phyloP scores from a whole-genome alignment of 1,284 basidiomycete genomes.

The Malassezia obtusa region DNA sequence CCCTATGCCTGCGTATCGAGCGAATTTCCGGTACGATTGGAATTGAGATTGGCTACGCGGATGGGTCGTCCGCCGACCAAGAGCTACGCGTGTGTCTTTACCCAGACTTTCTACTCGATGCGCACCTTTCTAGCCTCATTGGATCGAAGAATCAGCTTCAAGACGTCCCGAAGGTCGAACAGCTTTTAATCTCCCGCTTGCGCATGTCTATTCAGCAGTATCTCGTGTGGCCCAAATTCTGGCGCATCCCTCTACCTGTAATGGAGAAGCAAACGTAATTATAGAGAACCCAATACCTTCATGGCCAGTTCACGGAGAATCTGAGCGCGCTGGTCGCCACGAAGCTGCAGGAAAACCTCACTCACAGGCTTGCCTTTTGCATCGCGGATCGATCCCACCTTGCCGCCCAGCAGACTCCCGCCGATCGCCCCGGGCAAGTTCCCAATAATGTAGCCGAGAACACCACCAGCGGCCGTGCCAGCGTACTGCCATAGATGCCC shows the following conservation, averaged over 20 bases:
- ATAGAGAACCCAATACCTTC: constrained; percentile 59
- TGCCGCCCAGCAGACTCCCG: constrained; percentile 38
- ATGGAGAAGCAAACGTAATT: neutral
- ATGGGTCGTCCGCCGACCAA: constrained; percentile 20
- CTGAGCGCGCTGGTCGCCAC: constrained; percentile 69
- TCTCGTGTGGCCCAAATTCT: constrained; percentile 52
- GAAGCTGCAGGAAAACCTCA: constrained; percentile 72
- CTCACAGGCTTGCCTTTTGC: constrained; percentile 45
- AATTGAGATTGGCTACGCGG: constrained; percentile 3
- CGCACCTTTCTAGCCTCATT: constrained; percentile 53
- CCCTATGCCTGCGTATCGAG: constrained; percentile 53
- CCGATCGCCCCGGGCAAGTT: constrained; percentile 22
- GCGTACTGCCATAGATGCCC: constrained; percentile 1
- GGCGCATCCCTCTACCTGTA: constrained; percentile 24
- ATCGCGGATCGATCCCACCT: constrained; percentile 42
- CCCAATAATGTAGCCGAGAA: constrained; percentile 14
- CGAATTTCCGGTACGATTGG: constrained; percentile 52
- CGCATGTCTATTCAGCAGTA: constrained; percentile 52
- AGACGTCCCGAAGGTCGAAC: constrained; percentile 57
- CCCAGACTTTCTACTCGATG: constrained; percentile 55
- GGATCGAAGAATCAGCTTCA: constrained; percentile 56
- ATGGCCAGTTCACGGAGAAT: constrained; percentile 72
- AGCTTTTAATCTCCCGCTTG: constrained; percentile 53
- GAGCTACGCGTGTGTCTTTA: constrained; percentile 53
- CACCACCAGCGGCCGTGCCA: constrained; percentile 1